A percentile compares a stretch with the other conserved stretches of the same genome.
Evolutionary conservation across 306 rosid species (phyloP).

Genomic region (Castanea sativa): DNA sequence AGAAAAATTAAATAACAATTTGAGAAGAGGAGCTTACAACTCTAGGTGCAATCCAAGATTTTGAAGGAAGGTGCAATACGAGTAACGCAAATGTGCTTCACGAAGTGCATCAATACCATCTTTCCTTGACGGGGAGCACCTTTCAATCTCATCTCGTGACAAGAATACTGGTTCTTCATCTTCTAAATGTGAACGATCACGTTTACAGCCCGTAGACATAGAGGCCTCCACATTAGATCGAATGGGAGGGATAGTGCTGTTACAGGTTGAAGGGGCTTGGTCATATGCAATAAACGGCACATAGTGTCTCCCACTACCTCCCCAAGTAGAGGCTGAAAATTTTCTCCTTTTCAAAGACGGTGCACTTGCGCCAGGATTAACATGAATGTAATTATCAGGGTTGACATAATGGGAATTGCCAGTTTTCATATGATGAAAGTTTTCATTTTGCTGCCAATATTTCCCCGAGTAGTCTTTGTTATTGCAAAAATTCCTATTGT

Average conservation of each 20-base stretch:
- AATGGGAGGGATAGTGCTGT: constrained; percentile 37
- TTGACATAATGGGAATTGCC: constrained; percentile 32
- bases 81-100: constrained; percentile 84
- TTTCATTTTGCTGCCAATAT: constrained; percentile 32
- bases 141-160: constrained; percentile 97
- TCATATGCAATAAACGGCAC: constrained; percentile 41
- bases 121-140: constrained; percentile 90
- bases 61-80: constrained; percentile 94
- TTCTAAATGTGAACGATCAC: constrained; percentile 54
- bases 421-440: constrained; percentile 24
- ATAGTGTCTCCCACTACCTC: constrained; percentile 54
- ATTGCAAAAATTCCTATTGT: constrained; percentile 31
- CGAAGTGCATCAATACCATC: constrained; percentile 87
- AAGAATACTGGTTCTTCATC: constrained; percentile 69
- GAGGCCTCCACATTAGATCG: constrained; percentile 50
- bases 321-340: constrained; percentile 59
- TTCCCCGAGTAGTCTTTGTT: constrained; percentile 35
- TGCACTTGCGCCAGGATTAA: constrained; percentile 26
- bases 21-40: constrained; percentile 53
- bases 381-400: constrained; percentile 34
- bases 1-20: neutral
- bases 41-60: constrained; percentile 85
- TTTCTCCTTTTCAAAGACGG: constrained; percentile 75
- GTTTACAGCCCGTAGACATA: constrained; percentile 53
- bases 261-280: constrained; percentile 29